These are phyloP conservation scores for Suhomyces sp. DNA, from an alignment of 805 yeast species.

Conservation along the genomic window DNA sequence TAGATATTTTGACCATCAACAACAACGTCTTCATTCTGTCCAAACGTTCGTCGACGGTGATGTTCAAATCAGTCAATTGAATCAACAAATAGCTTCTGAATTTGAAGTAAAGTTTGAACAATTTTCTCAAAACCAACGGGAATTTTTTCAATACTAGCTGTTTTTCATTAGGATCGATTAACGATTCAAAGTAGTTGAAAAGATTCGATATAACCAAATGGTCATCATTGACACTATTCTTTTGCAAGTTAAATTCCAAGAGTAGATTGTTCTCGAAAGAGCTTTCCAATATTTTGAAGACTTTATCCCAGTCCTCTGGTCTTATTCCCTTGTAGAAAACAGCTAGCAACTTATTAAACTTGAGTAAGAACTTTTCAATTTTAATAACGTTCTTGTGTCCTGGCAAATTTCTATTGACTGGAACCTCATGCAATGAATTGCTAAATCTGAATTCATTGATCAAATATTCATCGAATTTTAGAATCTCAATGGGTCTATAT, in stretches of 20 bases:
- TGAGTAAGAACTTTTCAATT: conserved; percentile 60
- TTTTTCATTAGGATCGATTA: conserved; percentile 48
- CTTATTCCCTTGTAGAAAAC: conserved; percentile 56
- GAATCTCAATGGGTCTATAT: conserved; percentile 55
- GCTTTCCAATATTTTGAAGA: conserved; percentile 70
- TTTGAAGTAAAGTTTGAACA: conserved; percentile 65
- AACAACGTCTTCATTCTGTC: conserved; percentile 68
- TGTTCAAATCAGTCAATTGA: conserved; percentile 62
- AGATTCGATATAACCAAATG: conserved; percentile 63
- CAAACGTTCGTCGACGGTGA: conserved; percentile 57
- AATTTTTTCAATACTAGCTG: conserved; percentile 41
- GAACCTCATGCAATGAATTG: conserved; percentile 43
- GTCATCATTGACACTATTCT: conserved; percentile 44
- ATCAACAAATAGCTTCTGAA: conserved; percentile 60
- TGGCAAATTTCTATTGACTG: conserved; percentile 46
- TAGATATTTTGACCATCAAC: conserved; percentile 59
- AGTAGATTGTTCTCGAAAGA: conserved; percentile 60
- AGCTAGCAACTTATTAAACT: conserved; percentile 60
- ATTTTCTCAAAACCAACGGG: conserved; percentile 66
- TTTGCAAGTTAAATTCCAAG: conserved; percentile 51
- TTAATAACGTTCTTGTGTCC: conserved; percentile 43
- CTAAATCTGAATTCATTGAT: conserved; percentile 42
- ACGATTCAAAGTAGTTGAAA: conserved; percentile 62
- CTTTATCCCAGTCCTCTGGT: conserved; percentile 73
- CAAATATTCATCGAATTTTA: conserved; percentile 37